phyloP scores from a whole-genome alignment of 192 early-diverging fungal species.

The Bifiguratus adelaidae region DNA sequence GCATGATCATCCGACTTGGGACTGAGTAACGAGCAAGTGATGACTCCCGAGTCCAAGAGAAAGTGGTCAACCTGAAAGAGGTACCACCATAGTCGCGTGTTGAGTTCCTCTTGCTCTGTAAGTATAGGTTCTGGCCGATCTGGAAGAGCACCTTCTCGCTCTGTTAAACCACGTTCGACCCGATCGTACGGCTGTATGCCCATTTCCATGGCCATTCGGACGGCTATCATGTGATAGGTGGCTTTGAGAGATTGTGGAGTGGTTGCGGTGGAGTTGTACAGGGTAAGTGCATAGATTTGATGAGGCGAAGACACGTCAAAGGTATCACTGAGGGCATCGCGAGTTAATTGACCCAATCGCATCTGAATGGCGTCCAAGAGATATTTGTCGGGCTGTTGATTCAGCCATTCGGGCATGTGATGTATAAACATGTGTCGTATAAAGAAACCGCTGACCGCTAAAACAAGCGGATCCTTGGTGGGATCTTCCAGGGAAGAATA shows the following conservation, averaged over 20 bases:
- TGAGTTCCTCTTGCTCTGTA: slow-evolving; percentile 8
- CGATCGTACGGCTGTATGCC: slow-evolving; percentile 2
- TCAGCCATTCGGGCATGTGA: slow-evolving; percentile 2
- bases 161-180: too few relatives aligned
- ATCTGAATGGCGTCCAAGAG: slow-evolving; percentile 8
- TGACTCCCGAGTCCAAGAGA: slow-evolving; percentile 4
- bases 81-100: slow-evolving; percentile 13
- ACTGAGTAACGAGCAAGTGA: slow-evolving; percentile 9
- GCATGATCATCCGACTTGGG: slow-evolving; percentile 9
- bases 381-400: slow-evolving; percentile 1
- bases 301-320: slow-evolving; percentile 10
- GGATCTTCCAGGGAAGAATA: slow-evolving; percentile 12
- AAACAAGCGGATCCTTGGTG: slow-evolving; percentile 5
- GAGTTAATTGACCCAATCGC: slow-evolving; percentile 1
- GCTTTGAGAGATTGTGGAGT: slow-evolving; percentile 6
- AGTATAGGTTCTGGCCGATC: too few relatives aligned
- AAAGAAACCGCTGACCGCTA: slow-evolving; percentile 6
- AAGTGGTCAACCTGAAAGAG: slow-evolving; percentile 15
- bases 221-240: slow-evolving; percentile 10
- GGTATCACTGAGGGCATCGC: slow-evolving; percentile 8
- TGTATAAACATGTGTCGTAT: slow-evolving; percentile 14
- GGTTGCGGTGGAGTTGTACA: slow-evolving; percentile 8
- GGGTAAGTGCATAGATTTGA: slow-evolving; percentile 7
- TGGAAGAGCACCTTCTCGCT: too few relatives aligned
- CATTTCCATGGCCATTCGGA: slow-evolving; percentile 8